phyloP scores from a whole-genome alignment of 352 stramenopile genomes.

The Poterioochromonas sp. region DNA sequence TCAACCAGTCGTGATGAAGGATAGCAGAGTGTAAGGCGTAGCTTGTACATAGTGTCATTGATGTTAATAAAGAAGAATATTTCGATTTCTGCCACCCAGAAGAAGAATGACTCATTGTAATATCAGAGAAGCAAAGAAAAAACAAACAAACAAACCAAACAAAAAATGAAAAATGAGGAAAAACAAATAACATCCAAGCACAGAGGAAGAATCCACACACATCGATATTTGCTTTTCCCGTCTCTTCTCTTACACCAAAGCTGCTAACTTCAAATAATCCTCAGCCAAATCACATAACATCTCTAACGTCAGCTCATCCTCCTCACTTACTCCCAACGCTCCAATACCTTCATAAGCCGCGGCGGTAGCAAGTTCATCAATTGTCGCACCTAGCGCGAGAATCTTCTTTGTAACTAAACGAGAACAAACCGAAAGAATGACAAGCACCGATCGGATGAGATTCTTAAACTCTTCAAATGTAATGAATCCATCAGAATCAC shows the following conservation, averaged over 20 bases:
- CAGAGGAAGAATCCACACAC: no score
- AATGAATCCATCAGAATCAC: slow-evolving; percentile 9
- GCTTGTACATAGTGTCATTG: no score
- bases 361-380: neutral
- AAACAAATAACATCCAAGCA: no score
- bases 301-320: neutral
- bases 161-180: no score
- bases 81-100: no score
- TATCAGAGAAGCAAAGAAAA: no score
- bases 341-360: neutral
- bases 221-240: no score
- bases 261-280: slow-evolving; percentile 11
- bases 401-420: neutral
- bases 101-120: no score
- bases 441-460: neutral
- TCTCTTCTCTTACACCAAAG: neutral
- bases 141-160: no score
- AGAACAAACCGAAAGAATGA: neutral
- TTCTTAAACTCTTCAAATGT: neutral
- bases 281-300: neutral
- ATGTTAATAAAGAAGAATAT: no score
- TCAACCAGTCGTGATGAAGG: no score
- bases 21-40: no score
- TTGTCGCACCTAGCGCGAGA: neutral
- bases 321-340: neutral